phyloP scores from a whole-genome alignment of 305 asterid species.

The Fraxinus paxiana region DNA sequence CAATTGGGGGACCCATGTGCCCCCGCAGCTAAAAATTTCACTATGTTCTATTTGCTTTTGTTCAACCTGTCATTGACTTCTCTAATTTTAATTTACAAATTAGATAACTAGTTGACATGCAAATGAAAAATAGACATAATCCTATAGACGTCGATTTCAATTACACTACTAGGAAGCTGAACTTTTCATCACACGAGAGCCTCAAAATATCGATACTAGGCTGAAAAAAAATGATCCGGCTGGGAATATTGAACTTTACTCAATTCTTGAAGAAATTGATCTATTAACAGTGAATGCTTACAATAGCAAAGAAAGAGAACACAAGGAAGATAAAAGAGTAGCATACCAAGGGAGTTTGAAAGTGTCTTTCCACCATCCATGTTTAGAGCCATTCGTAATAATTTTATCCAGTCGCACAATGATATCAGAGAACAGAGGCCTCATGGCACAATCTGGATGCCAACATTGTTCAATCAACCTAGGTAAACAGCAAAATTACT shows the following conservation, averaged over 20 bases:
- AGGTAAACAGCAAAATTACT: slow-evolving; percentile 17
- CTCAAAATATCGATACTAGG: neutral
- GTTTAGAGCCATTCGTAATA: slow-evolving; percentile 63
- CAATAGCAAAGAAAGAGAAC: neutral
- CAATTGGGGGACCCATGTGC: neutral
- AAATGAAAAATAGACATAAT: neutral
- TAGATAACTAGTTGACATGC: neutral
- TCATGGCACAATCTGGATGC: slow-evolving; percentile 49
- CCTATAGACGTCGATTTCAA: neutral
- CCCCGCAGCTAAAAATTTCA: neutral
- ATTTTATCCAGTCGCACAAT: slow-evolving; percentile 69
- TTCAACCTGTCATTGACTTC: neutral
- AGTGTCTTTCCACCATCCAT: slow-evolving; percentile 98
- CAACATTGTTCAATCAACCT: slow-evolving; percentile 96
- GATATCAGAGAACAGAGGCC: slow-evolving; percentile 81
- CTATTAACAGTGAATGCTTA: neutral
- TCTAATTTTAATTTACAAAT: neutral
- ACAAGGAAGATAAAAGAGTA: neutral
- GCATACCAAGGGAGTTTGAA: slow-evolving; percentile 90
- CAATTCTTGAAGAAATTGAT: neutral
- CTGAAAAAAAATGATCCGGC: neutral
- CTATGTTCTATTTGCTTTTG: neutral
- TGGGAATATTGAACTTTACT: neutral
- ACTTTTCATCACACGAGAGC: neutral
- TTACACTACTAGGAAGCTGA: neutral